phyloP scores from a whole-genome alignment of 2,329 filamentous ascomycete species.

The Claviceps monticola region DNA sequence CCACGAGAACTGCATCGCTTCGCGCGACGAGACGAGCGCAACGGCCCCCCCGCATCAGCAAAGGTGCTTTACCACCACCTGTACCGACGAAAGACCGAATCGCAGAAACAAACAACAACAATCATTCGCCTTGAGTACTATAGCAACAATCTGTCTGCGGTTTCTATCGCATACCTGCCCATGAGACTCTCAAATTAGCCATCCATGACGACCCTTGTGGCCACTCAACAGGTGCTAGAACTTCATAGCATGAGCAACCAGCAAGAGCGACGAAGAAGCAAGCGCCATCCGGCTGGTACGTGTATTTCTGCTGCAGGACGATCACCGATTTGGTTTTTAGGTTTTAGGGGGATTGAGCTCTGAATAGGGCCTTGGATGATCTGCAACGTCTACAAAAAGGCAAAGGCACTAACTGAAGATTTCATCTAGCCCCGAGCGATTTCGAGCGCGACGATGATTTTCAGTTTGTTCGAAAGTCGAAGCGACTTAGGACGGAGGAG shows the following conservation, averaged over 20 bases:
- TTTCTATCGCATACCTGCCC: background rate
- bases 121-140: background rate
- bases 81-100: background rate
- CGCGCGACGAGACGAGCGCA: slow-evolving; percentile 4
- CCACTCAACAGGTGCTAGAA: slow-evolving; percentile 50
- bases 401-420: background rate
- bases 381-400: background rate
- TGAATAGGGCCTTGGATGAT: background rate
- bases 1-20: too few relatives aligned
- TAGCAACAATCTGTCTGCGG: background rate
- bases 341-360: background rate
- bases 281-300: slow-evolving; percentile 46
- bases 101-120: background rate
- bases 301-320: slow-evolving; percentile 6
- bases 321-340: too few relatives aligned
- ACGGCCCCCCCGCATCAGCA: background rate
- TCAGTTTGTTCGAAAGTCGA: slow-evolving; percentile 55
- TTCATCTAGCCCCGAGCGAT: slow-evolving; percentile 21
- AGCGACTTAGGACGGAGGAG: slow-evolving; percentile 46
- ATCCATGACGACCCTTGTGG: slow-evolving; percentile 60
- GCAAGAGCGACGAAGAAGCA: slow-evolving; percentile 47
- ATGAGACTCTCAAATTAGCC: slow-evolving; percentile 20
- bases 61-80: slow-evolving; percentile 6
- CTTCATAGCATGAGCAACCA: slow-evolving; percentile 56
- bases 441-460: slow-evolving; percentile 71